Conservation (phyloP, 768 basidiomycete species). For the Amanita exitialis region DNA sequence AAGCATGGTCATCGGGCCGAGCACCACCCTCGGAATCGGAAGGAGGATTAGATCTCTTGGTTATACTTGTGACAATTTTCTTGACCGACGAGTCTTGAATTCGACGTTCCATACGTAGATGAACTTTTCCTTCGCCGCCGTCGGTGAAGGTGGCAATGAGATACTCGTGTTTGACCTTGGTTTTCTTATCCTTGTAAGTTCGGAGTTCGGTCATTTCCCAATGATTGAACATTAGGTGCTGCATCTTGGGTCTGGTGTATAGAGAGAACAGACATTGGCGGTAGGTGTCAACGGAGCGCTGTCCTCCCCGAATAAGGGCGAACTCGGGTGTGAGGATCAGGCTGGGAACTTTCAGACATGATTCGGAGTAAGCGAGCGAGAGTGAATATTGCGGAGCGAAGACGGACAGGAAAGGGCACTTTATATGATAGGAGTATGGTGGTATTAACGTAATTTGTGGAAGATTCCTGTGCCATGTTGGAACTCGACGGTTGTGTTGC, state of each 20-base stretch:
- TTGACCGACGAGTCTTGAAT: not conserved
- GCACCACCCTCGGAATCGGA: not conserved
- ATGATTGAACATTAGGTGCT: not conserved
- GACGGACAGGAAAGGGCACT: not conserved
- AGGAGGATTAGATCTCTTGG: not conserved
- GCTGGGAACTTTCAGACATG: not conserved
- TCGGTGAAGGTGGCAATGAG: not conserved
- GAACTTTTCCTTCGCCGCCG: not conserved
- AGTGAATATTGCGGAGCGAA: not conserved
- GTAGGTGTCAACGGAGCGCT: not conserved
- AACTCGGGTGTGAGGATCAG: not conserved
- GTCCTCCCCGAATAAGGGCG: not conserved
- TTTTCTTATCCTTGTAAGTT: not conserved
- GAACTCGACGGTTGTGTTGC: not conserved
- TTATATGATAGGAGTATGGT: not conserved
- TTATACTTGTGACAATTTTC: too few species aligned
- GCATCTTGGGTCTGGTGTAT: not conserved
- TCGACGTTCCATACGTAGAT: not conserved
- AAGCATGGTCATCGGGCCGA: too few species aligned
- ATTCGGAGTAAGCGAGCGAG: not conserved
- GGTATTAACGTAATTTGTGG: not conserved
- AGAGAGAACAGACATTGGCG: not conserved
- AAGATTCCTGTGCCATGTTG: not conserved
- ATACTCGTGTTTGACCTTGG: too few species aligned
- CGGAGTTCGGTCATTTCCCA: not conserved